A percentile compares a stretch with the other conserved stretches of the same genome.
These are phyloP conservation scores for Arthroderma uncinatum DNA, from an alignment of 2,329 filamentous ascomycete genomes.

Conservation along the genomic window DNA sequence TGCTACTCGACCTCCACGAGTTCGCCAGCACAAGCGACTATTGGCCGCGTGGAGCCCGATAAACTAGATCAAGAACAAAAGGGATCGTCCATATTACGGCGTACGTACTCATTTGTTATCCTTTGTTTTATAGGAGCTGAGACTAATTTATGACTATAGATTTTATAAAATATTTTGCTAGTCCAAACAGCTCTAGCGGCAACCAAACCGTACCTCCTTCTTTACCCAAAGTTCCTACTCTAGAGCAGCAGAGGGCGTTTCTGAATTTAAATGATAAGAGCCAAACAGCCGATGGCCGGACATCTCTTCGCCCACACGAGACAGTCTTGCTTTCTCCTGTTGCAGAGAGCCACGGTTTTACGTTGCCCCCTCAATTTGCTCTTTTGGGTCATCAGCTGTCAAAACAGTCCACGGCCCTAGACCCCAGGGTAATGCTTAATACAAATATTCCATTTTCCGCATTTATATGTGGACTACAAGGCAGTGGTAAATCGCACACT, in stretches of 20 bases:
- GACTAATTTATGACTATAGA: background rate
- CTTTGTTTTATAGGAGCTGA: background rate
- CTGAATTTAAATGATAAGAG: background rate
- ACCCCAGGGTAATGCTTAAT: conserved; percentile 5
- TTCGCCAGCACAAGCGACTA: background rate
- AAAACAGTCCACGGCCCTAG: background rate
- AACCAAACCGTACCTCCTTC: background rate
- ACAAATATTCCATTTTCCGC: conserved; percentile 43
- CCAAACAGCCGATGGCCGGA: background rate
- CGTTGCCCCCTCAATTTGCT: background rate
- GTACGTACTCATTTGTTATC: background rate
- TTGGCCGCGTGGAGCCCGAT: background rate
- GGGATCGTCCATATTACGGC: background rate
- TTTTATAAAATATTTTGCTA: background rate
- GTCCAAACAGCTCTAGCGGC: background rate
- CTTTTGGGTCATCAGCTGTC: background rate
- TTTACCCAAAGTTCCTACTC: background rate
- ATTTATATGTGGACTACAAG: conserved; percentile 55
- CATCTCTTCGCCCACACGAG: background rate
- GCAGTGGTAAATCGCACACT: conserved; percentile 51
- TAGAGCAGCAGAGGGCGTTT: background rate
- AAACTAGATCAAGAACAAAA: background rate
- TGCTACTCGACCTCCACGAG: background rate
- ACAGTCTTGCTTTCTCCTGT: background rate
- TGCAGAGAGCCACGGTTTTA: background rate